Evolutionary conservation across 1,284 basidiomycete genomes (phyloP).

Genomic region (Cryptococcus sp.): DNA sequence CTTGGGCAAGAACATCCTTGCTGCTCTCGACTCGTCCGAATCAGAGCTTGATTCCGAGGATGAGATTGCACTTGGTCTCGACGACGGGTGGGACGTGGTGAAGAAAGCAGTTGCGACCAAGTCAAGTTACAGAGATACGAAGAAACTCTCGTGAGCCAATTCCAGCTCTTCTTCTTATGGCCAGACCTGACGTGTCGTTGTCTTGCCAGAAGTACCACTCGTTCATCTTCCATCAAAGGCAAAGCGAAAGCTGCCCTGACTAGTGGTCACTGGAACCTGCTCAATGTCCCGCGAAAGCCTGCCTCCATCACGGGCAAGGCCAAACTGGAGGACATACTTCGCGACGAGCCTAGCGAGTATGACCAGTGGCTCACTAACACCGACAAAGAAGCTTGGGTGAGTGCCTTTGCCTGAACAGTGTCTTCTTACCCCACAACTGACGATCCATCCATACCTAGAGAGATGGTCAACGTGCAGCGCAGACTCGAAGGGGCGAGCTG

Average conservation of each 20-base stretch:
- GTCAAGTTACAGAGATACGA: constrained; percentile 15
- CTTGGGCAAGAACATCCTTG: constrained; percentile 29
- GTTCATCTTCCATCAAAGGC: background rate
- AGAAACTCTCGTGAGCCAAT: constrained; percentile 1
- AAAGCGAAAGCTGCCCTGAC: background rate
- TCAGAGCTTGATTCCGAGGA: constrained; percentile 36
- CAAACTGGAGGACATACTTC: constrained; percentile 18
- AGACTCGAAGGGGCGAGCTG: constrained; percentile 21
- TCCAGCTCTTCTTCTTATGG: background rate
- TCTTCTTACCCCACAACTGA: background rate
- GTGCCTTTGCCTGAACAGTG: background rate
- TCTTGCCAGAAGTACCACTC: background rate
- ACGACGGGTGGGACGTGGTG: constrained; percentile 14
- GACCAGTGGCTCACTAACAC: constrained; percentile 34
- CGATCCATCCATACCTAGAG: constrained; percentile 14
- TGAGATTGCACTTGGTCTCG: constrained; percentile 29
- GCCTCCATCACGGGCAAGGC: constrained; percentile 9
- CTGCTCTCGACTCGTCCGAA: constrained; percentile 26
- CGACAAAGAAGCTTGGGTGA: constrained; percentile 43
- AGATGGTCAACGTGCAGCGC: constrained; percentile 28
- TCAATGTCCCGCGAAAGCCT: background rate
- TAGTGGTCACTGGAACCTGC: constrained; percentile 3
- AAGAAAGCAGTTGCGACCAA: constrained; percentile 1
- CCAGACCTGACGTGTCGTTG: background rate
- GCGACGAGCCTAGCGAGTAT: constrained; percentile 33